Base-by-base conservation (phyloP, 2,329 filamentous ascomycete genomes). In the Aspergillus jensenii region DNA sequence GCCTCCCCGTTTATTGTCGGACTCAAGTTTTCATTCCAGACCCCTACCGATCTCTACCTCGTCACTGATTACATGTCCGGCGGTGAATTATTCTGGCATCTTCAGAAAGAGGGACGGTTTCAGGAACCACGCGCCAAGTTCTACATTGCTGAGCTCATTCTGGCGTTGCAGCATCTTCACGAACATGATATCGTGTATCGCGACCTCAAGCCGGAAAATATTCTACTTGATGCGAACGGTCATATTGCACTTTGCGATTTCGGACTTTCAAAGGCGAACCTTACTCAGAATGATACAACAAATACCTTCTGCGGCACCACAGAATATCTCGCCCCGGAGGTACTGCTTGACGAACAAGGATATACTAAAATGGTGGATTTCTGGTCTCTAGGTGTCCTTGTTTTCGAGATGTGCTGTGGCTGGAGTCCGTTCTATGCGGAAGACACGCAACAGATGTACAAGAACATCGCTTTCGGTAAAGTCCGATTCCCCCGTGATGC, bases 361-460 rank as follows among this genome's bases (percentile, higher is more conserved):
- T 99, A 99, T 76, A 98, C 95, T 55, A 98, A 98, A 79, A 98
- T 99, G 95, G 95, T 99, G 6, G 95, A 99, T 74, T 99, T 98
- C 75, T 99, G 95, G 95, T 99, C 95, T 2, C 83, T 99, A 12
- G 95, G 95, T 57, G 95, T 99, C 48, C 82, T 99, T 55, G 95
- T 99, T 1, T 99, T 99, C 69, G 95, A 99, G 76, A 99, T 99
- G 95, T 99, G 95, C 80, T 99, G 95, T 69, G 95, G 95, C 35
- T 99, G 95, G 95, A 97, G 92, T 69, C 95, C 95, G 0, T 99
- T 99, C 78, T 99, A 98, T 68, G 95, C 95, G 56, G 95, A 99
- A 71, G 95, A 99, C 71, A 99, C 95, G 0, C 95, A 99, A 76
- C 95, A 99, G 75, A 99, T 99, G 95, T 99, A 99, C 82, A 99